These are phyloP conservation scores for Penicillium dipodomyicola DNA, from an alignment of 495 filamentous ascomycete species.

Conservation along the genomic window DNA sequence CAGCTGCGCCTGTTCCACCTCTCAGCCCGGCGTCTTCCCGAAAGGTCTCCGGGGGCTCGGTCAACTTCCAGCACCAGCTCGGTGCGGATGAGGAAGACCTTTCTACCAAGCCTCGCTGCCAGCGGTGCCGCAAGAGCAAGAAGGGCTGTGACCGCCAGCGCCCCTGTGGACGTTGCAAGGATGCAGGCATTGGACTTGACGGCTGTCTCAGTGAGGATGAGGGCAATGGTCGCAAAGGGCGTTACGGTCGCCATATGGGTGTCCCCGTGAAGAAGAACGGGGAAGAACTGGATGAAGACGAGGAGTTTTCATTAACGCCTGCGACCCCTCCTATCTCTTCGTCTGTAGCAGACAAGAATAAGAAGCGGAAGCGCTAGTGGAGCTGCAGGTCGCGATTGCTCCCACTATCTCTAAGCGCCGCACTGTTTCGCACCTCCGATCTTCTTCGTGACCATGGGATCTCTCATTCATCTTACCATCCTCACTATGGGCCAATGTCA, in stretches of 20 bases:
- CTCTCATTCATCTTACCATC: slow-evolving; percentile 12
- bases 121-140: slow-evolving; percentile 98
- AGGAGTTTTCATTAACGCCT: slow-evolving; percentile 34
- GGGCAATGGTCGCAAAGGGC: slow-evolving; percentile 91
- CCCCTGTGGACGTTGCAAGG: slow-evolving; percentile 90
- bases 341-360: slow-evolving; percentile 56
- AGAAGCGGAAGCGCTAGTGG: slow-evolving; percentile 67
- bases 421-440: slow-evolving; percentile 4
- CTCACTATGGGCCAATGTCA: slow-evolving; percentile 10
- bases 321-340: slow-evolving; percentile 35
- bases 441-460: slow-evolving; percentile 4
- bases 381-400: slow-evolving; percentile 2
- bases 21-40: slow-evolving; percentile 65
- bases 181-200: slow-evolving; percentile 88
- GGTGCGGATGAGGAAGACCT: slow-evolving; percentile 85
- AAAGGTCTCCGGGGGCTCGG: slow-evolving; percentile 68
- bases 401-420: background rate
- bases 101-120: slow-evolving; percentile 92
- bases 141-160: slow-evolving; percentile 97
- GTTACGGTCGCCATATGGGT: slow-evolving; percentile 94
- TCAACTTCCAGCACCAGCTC: slow-evolving; percentile 67
- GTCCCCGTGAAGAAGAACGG: slow-evolving; percentile 76
- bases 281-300: slow-evolving; percentile 29
- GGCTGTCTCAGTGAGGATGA: slow-evolving; percentile 97
- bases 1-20: slow-evolving; percentile 35